Base-by-base conservation (phyloP, 495 filamentous ascomycete genomes). In the Penicillium lagena region DNA sequence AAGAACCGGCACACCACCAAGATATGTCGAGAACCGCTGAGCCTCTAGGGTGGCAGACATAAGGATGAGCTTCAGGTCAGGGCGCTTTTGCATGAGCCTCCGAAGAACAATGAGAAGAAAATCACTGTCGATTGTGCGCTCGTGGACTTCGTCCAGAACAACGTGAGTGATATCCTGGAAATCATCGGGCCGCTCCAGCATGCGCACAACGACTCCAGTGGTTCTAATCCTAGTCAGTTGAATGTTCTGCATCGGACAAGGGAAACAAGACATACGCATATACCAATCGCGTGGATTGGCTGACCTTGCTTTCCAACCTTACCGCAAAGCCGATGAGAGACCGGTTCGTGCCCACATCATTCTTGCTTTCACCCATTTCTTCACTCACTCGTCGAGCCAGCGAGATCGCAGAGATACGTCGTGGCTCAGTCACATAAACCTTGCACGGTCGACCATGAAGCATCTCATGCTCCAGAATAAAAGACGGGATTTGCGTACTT, bases 11-110 rank as follows among this genome's bases (percentile, higher is more conserved):
- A 91, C 91, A 13, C 81, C 81, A 15, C 80, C 78, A 0, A 98
- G 72, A 52, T 98, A 98, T 2, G 77, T 80, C 0, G 93, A 96
- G 59, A 98, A 95, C 12, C 81, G 81, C 46, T 91, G 82, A 7
- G 93, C 88, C 60, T 98, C 87, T 8, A 96, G 83, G 3, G 93
- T 98, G 7, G 93, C 93, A 40, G 90, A 96, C 93, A 96, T 98
- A 22, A 98, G 76, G 29, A 98, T 75, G 28, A 98, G 84, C 52
- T 83, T 84, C 37, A 96, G 65, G 37, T 90, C 79, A 39, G 82
- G 84, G 39, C 89, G 74, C 42, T 75, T 75, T 14, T 75, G 50
- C 56, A 95, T 76, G 12, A 96, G 69, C 50, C 90, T 86, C 51
- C 87, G 86, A 15, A 98, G 75, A 2, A 96, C 83, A 47, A 96